phyloP scores from a whole-genome alignment of 805 yeast genomes.

The Kregervanrija delftensis region DNA sequence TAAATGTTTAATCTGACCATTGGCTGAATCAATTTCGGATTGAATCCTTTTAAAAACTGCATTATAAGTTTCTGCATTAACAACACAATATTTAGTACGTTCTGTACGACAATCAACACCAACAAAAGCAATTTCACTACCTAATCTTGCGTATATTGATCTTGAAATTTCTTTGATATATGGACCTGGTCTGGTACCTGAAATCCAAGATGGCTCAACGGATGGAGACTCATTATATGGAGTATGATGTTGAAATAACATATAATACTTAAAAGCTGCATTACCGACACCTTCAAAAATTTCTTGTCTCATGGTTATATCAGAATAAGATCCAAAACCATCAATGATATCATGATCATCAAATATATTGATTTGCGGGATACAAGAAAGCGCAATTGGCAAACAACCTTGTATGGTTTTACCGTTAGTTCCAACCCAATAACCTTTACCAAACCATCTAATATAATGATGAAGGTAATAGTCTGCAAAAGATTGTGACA shows the following conservation, averaged over 20 bases:
- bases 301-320: conserved; percentile 63
- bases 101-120: conserved; percentile 95
- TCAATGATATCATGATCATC: conserved; percentile 98
- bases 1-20: conserved; percentile 63
- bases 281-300: conserved; percentile 69
- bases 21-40: conserved; percentile 43
- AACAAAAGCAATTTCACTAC: conserved; percentile 60
- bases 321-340: conserved; percentile 87
- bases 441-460: conserved; percentile 88
- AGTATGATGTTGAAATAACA: conserved; percentile 87
- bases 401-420: conserved; percentile 58
- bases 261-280: conserved; percentile 76
- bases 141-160: conserved; percentile 67
- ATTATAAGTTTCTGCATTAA: conserved; percentile 50
- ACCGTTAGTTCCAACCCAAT: conserved; percentile 67
- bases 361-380: conserved; percentile 79
- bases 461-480: conserved; percentile 72
- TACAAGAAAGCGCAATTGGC: conserved; percentile 72
- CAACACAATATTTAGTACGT: conserved; percentile 55
- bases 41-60: conserved; percentile 52
- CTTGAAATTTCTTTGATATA: conserved; percentile 62
- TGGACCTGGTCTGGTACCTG: conserved; percentile 53
- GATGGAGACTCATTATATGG: conserved; percentile 36
- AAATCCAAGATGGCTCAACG: conserved; percentile 53
- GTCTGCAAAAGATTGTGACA: conserved; percentile 47